Evolutionary conservation across 108 stramenopile species (phyloP), one percentile per base, ranked within the genome.

Genomic region (Bacterosira constricta): DNA sequence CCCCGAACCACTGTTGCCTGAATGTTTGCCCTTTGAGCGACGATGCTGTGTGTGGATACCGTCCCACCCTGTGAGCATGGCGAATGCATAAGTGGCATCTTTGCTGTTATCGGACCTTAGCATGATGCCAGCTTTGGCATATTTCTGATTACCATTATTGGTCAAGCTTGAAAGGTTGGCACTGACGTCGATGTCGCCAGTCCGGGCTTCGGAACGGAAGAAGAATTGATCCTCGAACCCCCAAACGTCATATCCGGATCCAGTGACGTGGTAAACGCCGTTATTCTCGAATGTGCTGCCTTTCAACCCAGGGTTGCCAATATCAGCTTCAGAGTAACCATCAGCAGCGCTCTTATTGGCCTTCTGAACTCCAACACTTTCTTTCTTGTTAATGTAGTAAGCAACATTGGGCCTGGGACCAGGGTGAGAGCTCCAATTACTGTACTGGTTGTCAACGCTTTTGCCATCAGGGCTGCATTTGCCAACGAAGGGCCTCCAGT

Each of bases 71-170:
- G 60, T 18, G 9, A 75, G 61, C 6, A 31, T 13, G 8, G 21
- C 31, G 32, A 49, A 70, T 15, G 21, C 74, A 53, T 69, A 25
- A 10, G 52, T 30, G 20, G 66, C 57, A 23, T 73, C 27, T 10
- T 30, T 55, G 10, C 39, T 34, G 27, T 44, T 23, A 26, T 25
- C 57, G 7, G 37, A 29, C 4, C 73, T 56, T 4, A 75, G 27
- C 73, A 75, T 75, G 68, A 75, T 57, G 18, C 73, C 72, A 4
- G 56, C 12, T 21, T 73, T 73, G 9, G 72, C 52, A 66, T 67
- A 75, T 25, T 55, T 13, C 3, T 58, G 1, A 32, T 0, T 13
- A 0, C 29, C 18, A 15, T 20, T 39, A 21, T 69, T 69, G 39
- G 57, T 35, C 12, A 54, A 17, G 49, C 34, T 38, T 36, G 27